These are phyloP conservation scores for Suhomyces tanzawaensis DNA, from an alignment of 805 yeast genomes.

Conservation along the genomic window DNA sequence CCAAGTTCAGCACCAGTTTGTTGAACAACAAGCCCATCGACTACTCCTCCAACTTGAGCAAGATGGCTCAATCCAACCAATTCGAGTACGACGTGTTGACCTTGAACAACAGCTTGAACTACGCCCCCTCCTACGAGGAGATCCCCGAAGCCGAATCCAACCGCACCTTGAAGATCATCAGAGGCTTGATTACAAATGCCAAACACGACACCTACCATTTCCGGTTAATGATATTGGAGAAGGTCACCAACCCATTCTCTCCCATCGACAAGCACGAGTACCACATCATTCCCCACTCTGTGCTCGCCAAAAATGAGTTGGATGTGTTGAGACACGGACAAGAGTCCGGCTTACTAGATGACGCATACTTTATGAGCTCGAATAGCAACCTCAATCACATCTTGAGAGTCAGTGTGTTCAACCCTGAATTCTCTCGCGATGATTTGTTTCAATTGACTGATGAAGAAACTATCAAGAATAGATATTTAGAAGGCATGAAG, in stretches of 20 bases:
- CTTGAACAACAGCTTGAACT: conserved; percentile 34
- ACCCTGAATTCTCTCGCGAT: conserved; percentile 47
- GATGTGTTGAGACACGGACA: conserved; percentile 12
- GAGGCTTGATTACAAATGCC: conserved; percentile 32
- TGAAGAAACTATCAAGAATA: conserved; percentile 45
- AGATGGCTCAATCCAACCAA: conserved; percentile 10
- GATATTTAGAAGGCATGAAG: conserved; percentile 42
- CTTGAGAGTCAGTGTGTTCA: conserved; percentile 52
- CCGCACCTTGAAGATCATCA: conserved; percentile 21
- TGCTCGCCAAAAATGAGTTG: conserved; percentile 30
- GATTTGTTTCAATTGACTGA: conserved; percentile 49
- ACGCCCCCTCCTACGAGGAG: conserved; percentile 31
- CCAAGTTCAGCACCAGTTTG: conserved; percentile 16
- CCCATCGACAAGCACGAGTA: conserved; percentile 33
- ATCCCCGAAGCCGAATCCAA: conserved; percentile 14
- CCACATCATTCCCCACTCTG: conserved; percentile 25
- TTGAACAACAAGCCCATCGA: conserved; percentile 33
- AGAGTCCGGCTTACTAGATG: conserved; percentile 24
- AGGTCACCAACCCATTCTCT: conserved; percentile 16
- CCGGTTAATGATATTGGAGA: conserved; percentile 26
- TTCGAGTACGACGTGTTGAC: conserved; percentile 23
- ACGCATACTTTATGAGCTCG: conserved; percentile 30
- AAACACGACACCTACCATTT: conserved; percentile 26
- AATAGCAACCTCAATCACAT: conserved; percentile 26
- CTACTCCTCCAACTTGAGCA: conserved; percentile 28